Conservation (phyloP, 2,329 filamentous ascomycete species). For the Cordyceps militaris region DNA sequence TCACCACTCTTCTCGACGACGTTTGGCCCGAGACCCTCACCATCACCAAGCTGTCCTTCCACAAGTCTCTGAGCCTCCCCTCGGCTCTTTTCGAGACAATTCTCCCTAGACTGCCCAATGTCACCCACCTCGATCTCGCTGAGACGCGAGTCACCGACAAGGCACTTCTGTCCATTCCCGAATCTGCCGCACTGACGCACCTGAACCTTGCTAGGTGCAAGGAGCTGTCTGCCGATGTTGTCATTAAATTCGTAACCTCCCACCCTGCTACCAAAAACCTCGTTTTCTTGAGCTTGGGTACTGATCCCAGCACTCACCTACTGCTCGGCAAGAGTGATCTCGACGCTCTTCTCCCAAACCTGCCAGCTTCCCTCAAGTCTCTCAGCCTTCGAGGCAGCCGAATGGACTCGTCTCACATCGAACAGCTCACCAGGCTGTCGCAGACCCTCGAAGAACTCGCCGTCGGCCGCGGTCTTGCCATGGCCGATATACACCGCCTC, state of each 20-base stretch:
- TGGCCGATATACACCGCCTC: constrained; percentile 59
- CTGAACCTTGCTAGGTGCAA: constrained; percentile 73
- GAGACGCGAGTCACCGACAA: constrained; percentile 68
- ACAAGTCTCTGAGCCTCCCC: constrained; percentile 69
- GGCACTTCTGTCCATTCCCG: constrained; percentile 62
- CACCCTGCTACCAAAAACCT: constrained; percentile 64
- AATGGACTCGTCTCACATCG: constrained; percentile 58
- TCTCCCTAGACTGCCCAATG: constrained; percentile 58
- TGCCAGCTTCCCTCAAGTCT: constrained; percentile 62
- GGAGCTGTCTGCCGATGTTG: constrained; percentile 55
- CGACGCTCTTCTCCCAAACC: constrained; percentile 53
- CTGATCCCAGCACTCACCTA: constrained; percentile 65
- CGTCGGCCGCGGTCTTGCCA: constrained; percentile 59
- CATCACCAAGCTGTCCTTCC: constrained; percentile 64
- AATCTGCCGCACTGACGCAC: constrained; percentile 67
- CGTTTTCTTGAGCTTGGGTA: constrained; percentile 65
- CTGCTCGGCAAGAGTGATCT: constrained; percentile 61
- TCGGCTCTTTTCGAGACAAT: constrained; percentile 60
- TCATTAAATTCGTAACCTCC: constrained; percentile 63
- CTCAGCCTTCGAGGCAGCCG: constrained; percentile 70
- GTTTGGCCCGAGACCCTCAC: constrained; percentile 48
- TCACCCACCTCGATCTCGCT: constrained; percentile 75
- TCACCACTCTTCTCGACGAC: constrained; percentile 47
- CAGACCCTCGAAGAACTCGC: constrained; percentile 70
- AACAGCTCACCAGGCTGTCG: constrained; percentile 55